A percentile compares a stretch with the other conserved stretches of the same genome.
These are phyloP conservation scores for Fragaria nilgerrensis DNA, from an alignment of 306 rosid species.

Conservation along the genomic window DNA sequence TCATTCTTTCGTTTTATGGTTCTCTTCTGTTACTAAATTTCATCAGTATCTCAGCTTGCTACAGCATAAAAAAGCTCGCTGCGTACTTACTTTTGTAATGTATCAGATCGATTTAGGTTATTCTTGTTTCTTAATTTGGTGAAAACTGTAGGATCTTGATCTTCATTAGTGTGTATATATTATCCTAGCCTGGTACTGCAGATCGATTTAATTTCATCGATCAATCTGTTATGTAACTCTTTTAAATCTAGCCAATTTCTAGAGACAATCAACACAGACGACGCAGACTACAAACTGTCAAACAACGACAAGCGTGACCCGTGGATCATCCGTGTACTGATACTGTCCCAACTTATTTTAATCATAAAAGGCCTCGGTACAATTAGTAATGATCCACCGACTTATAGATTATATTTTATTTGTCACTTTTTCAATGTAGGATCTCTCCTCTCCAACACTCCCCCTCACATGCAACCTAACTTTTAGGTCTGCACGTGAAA, in stretches of 20 bases:
- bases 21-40: not conserved
- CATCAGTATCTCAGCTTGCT: not conserved
- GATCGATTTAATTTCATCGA: not conserved
- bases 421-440: too few relatives aligned
- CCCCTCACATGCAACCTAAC: too few relatives aligned
- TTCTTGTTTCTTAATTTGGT: not conserved
- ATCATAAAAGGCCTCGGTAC: too few relatives aligned
- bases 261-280: not conserved
- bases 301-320: too few relatives aligned
- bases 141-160: not conserved
- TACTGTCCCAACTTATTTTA: too few relatives aligned
- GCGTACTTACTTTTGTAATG: not conserved
- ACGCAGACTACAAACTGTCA: too few relatives aligned
- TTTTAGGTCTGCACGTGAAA: too few relatives aligned
- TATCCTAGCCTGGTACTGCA: not conserved
- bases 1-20: not conserved
- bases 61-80: not conserved
- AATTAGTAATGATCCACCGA: too few relatives aligned
- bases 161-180: not conserved
- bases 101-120: not conserved
- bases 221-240: not conserved
- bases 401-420: too few relatives aligned
- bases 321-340: too few relatives aligned
- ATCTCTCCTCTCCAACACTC: too few relatives aligned
- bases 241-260: not conserved